Percentiles rank a stretch among this genome's conserved stretches.
phyloP scores from a whole-genome alignment of 2,329 filamentous ascomycete species.

The Fusarium sp. region DNA sequence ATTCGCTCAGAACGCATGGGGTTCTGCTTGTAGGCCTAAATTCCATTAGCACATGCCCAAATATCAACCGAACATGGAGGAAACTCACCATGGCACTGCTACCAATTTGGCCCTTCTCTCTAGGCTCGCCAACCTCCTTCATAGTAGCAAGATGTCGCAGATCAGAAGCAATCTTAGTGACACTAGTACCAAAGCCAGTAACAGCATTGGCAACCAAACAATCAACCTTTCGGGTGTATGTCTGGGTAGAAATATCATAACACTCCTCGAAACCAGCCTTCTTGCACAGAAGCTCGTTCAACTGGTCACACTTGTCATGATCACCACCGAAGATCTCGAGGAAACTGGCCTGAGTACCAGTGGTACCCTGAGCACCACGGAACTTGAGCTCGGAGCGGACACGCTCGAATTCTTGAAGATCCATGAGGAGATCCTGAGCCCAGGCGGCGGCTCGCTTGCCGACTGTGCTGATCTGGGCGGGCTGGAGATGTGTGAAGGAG shows the following conservation, averaged over 20 bases:
- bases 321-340: slow-evolving; percentile 25
- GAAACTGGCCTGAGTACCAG: slow-evolving; percentile 32
- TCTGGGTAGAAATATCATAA: slow-evolving; percentile 36
- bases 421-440: slow-evolving; percentile 35
- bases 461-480: slow-evolving; percentile 34
- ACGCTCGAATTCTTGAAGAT: slow-evolving; percentile 29
- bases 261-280: slow-evolving; percentile 18
- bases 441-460: slow-evolving; percentile 32
- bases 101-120: slow-evolving; percentile 3
- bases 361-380: slow-evolving; percentile 18
- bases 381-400: slow-evolving; percentile 23
- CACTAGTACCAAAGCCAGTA: slow-evolving; percentile 81
- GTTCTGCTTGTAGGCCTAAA: slow-evolving; percentile 27
- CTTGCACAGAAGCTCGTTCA: slow-evolving; percentile 13
- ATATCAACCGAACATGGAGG: neutral
- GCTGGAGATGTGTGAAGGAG: slow-evolving; percentile 21
- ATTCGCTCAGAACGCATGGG: slow-evolving; percentile 28
- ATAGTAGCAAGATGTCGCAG: slow-evolving; percentile 78
- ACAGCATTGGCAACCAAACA: slow-evolving; percentile 78
- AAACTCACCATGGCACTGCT: slow-evolving; percentile 12
- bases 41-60: fast-evolving
- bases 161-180: slow-evolving; percentile 72
- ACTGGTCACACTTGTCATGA: slow-evolving; percentile 10
- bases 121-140: slow-evolving; percentile 80
- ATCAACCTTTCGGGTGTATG: slow-evolving; percentile 79